phyloP scores from a whole-genome alignment of 176 grass and related monocot genomes.

The Avena eriantha region DNA sequence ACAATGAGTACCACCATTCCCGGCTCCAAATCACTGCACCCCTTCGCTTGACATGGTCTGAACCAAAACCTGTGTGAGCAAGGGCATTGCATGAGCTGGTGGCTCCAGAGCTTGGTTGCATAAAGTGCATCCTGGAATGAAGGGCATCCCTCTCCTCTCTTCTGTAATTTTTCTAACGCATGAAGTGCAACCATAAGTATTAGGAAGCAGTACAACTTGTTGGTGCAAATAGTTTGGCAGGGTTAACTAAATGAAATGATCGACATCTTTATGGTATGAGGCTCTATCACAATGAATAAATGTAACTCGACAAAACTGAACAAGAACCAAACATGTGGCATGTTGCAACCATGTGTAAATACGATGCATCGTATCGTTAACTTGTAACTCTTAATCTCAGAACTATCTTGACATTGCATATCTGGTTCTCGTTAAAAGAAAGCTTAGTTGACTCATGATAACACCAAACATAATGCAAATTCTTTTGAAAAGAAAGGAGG shows the following conservation, averaged over 20 bases:
- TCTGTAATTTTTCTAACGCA: neutral
- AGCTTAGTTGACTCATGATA: too few species aligned
- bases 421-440: neutral
- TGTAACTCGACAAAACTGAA: neutral
- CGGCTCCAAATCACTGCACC: too few species aligned
- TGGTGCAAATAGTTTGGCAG: neutral
- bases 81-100: neutral
- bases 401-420: neutral
- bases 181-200: too few species aligned
- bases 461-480: too few species aligned
- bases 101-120: neutral
- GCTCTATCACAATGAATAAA: neutral
- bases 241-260: neutral
- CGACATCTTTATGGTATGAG: neutral
- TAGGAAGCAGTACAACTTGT: too few species aligned
- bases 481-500: too few species aligned
- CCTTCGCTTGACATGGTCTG: too few species aligned
- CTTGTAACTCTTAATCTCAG: neutral
- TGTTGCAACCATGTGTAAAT: neutral
- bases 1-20: too few species aligned
- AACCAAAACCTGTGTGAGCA: neutral
- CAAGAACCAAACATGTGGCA: neutral
- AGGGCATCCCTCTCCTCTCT: neutral
- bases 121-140: too few species aligned
- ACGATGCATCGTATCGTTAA: neutral